Percentiles rank a stretch among this genome's conserved stretches.
phyloP scores from a whole-genome alignment of 306 rosid species.

The Quercus variabilis region DNA sequence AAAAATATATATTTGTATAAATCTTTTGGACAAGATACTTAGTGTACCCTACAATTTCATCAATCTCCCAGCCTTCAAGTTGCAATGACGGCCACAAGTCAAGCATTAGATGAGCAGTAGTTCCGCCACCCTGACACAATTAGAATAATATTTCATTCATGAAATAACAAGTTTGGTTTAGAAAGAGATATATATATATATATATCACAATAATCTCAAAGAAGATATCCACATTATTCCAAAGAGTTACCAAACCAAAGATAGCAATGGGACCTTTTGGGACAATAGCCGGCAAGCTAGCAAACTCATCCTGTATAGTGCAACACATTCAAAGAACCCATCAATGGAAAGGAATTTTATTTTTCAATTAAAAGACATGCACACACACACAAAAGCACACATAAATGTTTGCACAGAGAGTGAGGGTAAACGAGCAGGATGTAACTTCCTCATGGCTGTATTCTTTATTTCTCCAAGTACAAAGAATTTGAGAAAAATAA shows the following conservation, averaged over 20 bases:
- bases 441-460: background rate
- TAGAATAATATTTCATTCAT: slow-evolving; percentile 14
- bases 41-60: slow-evolving; percentile 47
- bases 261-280: slow-evolving; percentile 88
- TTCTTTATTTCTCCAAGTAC: background rate
- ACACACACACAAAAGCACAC: background rate
- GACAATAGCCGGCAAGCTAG: slow-evolving; percentile 88
- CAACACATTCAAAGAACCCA: slow-evolving; percentile 25
- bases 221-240: slow-evolving; percentile 1
- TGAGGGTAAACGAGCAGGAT: background rate
- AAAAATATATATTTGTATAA: no score
- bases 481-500: slow-evolving; percentile 9
- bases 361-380: background rate
- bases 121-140: slow-evolving; percentile 85
- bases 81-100: slow-evolving; percentile 85
- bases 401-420: background rate
- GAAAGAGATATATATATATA: background rate
- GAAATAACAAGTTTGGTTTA: slow-evolving; percentile 6
- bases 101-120: slow-evolving; percentile 90
- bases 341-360: slow-evolving; percentile 7
- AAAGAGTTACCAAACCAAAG: slow-evolving; percentile 75
- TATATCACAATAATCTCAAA: background rate
- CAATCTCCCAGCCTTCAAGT: slow-evolving; percentile 98
- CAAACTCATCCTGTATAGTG: slow-evolving; percentile 79
- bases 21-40: no score